phyloP scores from a whole-genome alignment of 176 grass and related monocot species.

The Phyllostachys edulis region DNA sequence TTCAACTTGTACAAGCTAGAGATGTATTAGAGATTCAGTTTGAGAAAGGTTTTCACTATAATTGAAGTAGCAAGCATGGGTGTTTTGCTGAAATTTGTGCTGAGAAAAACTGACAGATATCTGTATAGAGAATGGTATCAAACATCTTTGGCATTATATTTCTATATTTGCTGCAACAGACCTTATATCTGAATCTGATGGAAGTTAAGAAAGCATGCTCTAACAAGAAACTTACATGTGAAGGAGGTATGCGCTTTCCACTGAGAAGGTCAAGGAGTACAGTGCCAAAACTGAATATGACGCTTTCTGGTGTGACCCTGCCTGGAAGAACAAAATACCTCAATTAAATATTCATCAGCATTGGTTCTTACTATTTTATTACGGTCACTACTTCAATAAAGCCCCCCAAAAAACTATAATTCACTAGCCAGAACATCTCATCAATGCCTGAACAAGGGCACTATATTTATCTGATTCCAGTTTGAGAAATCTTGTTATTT shows the following conservation, averaged over 20 bases:
- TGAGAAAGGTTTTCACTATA: not conserved
- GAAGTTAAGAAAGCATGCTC: not conserved
- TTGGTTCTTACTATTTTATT: not conserved
- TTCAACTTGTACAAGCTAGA: constrained; percentile 5
- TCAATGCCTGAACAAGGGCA: not conserved
- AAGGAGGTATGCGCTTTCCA: constrained; percentile 93
- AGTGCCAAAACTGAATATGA: constrained; percentile 97
- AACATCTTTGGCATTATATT: not conserved
- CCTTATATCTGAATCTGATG: not conserved
- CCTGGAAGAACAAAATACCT: constrained; percentile 51
- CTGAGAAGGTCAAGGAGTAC: constrained; percentile 89
- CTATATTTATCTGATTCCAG: not conserved
- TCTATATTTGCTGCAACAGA: constrained; percentile 4
- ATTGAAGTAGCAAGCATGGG: not conserved
- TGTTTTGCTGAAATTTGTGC: not conserved
- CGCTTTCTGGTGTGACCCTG: constrained; percentile 91
- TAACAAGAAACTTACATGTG: constrained; percentile 62
- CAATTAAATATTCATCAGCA: not conserved
- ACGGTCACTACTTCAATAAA: not conserved
- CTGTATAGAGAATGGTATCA: not conserved
- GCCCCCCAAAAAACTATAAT: not conserved
- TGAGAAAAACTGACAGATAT: not conserved
- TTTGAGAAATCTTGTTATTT: not conserved
- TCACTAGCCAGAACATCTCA: not conserved
- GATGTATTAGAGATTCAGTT: not conserved